Evolutionary conservation across 176 grass and related monocot genomes (phyloP), one percentile per base, ranked within the genome.

Genomic region (Metroxylon sagu): DNA sequence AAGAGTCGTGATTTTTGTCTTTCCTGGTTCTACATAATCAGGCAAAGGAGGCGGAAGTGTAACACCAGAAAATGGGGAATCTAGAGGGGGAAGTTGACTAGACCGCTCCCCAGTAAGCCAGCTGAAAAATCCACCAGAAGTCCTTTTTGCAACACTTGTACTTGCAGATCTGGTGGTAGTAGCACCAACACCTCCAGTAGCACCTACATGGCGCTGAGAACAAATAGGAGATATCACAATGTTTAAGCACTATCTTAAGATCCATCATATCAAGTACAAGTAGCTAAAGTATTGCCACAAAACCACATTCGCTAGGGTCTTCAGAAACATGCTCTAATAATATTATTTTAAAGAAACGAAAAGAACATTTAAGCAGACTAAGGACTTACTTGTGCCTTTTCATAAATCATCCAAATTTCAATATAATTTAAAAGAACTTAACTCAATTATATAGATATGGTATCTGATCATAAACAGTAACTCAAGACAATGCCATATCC

Each of bases 1-100:
- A 74, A 89, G 85, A 49, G 80, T 89, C 18, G 80, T 89, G 51
- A 89, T 71, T 48, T 80, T 77, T 59, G 80, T 89, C 69, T 80
- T 84, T 29, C 69, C 51, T 59, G 53, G 85, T 52, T 77, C 80
- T 59, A 84, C 69, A 63, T 77, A 81, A 59, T 89, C 81, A 29
- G 85, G 85, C 35, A 84, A 28, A 29, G 77, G 81, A 56, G 72
- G 66, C 35, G 74, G 74, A 65, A 84, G 43, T 23, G 29, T 60
- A 54, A 89, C 56, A 67, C 70, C 74, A 68, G 66, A 53, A 18
- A 89, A 77, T 3, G 77, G 77, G 52, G 77, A 71, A 77, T 84
- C 66, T 26, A 89, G 74, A 29, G 77, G 73, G 51, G 74, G 77
- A 53, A 89, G 77, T 16, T 78, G 21, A 63, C 61, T 78, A 51